Conservation (phyloP, 2,329 filamentous ascomycete genomes). For the Pseudogymnoascus sp. region DNA sequence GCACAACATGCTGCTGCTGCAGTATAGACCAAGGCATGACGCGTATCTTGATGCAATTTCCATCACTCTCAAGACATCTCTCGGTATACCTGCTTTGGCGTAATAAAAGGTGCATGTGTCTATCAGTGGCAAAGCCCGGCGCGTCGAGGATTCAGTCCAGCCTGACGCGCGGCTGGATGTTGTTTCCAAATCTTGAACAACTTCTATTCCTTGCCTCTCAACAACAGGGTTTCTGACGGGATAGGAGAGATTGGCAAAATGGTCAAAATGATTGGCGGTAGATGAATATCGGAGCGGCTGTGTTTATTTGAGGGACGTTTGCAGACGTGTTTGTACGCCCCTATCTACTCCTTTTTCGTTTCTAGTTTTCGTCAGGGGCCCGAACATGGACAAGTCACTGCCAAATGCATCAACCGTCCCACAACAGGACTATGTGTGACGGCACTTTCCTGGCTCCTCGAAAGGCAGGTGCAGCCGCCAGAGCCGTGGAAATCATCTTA, state of each 20-base stretch:
- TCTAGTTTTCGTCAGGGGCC: slow-evolving; percentile 7
- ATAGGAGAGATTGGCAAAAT: not conserved
- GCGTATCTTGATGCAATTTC: not conserved
- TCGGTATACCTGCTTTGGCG: not conserved
- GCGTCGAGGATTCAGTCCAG: not conserved
- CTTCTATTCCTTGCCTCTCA: not conserved
- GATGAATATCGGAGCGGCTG: not conserved
- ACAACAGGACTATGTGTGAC: not conserved
- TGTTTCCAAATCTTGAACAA: not conserved
- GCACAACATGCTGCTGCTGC: not conserved
- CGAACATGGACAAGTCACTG: not conserved
- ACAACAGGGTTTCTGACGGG: not conserved
- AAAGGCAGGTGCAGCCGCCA: not conserved
- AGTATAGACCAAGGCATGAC: not conserved
- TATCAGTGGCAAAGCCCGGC: not conserved
- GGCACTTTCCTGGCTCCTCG: not conserved
- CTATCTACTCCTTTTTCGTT: slow-evolving; percentile 3
- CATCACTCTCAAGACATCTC: not conserved
- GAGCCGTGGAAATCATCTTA: not conserved
- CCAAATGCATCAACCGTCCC: slow-evolving; percentile 1
- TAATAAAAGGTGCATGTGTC: not conserved
- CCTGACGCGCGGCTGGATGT: not conserved
- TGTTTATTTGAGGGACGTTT: not conserved
- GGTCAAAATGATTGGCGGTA: not conserved
- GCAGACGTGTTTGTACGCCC: slow-evolving; percentile 6